These are phyloP conservation scores for Leccinum incarnatum DNA, from an alignment of 768 basidiomycete species.

Conservation along the genomic window DNA sequence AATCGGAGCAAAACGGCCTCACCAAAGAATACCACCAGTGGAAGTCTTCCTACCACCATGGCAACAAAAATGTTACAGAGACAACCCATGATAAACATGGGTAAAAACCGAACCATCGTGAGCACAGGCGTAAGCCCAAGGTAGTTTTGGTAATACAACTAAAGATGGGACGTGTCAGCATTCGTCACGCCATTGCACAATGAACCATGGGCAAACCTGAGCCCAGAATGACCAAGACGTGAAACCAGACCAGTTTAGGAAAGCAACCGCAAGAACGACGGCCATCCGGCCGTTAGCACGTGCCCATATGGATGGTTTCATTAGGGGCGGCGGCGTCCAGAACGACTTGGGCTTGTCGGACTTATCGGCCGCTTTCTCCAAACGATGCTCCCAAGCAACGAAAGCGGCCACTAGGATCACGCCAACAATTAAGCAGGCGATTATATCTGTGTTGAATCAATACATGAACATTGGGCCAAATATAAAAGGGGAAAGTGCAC, in stretches of 20 bases:
- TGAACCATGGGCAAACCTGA: constrained; percentile 29
- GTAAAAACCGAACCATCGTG: constrained; percentile 64
- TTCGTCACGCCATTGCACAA: neutral
- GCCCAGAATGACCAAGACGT: constrained; percentile 52
- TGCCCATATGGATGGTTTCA: constrained; percentile 61
- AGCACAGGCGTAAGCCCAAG: constrained; percentile 49
- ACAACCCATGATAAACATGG: constrained; percentile 69
- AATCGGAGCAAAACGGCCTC: neutral
- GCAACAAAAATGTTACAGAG: constrained; percentile 65
- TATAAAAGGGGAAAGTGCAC: constrained; percentile 15
- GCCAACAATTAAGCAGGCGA: constrained; percentile 62
- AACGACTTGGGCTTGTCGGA: constrained; percentile 20
- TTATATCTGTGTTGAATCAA: constrained; percentile 52
- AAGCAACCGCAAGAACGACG: constrained; percentile 58
- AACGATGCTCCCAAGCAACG: constrained; percentile 60
- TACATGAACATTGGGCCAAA: constrained; percentile 20
- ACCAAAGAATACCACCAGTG: constrained; percentile 60
- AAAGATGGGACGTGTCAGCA: constrained; percentile 1
- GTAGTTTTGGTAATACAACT: constrained; percentile 77
- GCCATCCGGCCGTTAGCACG: constrained; percentile 62
- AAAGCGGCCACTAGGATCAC: constrained; percentile 55
- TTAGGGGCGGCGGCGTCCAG: constrained; percentile 56
- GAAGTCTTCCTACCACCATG: constrained; percentile 51
- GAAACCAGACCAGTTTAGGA: constrained; percentile 64
- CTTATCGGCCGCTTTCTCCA: constrained; percentile 39